Evolutionary conservation across 306 rosid species (phyloP).

Genomic region (Oemleria cerasiformis): DNA sequence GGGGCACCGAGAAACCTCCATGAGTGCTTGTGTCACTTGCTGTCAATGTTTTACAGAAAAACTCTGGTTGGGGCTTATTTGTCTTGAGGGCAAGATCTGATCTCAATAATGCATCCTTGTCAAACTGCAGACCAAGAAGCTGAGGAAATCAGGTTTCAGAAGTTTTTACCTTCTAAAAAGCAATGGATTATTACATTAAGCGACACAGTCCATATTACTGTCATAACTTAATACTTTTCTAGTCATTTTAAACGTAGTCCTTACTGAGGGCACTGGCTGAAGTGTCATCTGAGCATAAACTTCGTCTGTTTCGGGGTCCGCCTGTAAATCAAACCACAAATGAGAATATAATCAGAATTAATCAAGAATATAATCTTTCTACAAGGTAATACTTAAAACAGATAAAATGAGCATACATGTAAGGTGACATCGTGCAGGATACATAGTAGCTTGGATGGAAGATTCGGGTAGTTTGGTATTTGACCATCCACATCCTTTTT

Average conservation of each 20-base stretch:
- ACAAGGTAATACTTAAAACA: background rate
- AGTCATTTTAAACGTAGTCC: conserved; percentile 17
- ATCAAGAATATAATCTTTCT: background rate
- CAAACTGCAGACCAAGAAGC: conserved; percentile 46
- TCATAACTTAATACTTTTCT: background rate
- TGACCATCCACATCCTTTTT: conserved; percentile 75
- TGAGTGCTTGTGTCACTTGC: conserved; percentile 99
- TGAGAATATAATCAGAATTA: background rate
- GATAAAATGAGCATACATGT: conserved; percentile 47
- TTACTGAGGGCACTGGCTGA: conserved; percentile 78
- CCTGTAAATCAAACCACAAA: conserved; percentile 38
- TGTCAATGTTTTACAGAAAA: conserved; percentile 89
- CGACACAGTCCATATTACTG: background rate
- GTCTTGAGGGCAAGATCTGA: conserved; percentile 90
- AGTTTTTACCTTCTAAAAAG: background rate
- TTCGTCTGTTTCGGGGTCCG: conserved; percentile 93
- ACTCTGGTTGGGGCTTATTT: conserved; percentile 76
- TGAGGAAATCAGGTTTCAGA: conserved; percentile 17
- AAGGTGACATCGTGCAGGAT: conserved; percentile 78
- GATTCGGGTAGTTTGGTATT: conserved; percentile 81
- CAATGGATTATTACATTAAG: background rate
- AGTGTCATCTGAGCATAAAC: conserved; percentile 96
- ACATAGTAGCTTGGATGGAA: conserved; percentile 77
- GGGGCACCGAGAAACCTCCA: conserved; percentile 98
- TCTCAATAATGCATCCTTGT: conserved; percentile 76